Base-by-base conservation (phyloP, 2,329 filamentous ascomycete genomes). In the Apiospora pterosperma region DNA sequence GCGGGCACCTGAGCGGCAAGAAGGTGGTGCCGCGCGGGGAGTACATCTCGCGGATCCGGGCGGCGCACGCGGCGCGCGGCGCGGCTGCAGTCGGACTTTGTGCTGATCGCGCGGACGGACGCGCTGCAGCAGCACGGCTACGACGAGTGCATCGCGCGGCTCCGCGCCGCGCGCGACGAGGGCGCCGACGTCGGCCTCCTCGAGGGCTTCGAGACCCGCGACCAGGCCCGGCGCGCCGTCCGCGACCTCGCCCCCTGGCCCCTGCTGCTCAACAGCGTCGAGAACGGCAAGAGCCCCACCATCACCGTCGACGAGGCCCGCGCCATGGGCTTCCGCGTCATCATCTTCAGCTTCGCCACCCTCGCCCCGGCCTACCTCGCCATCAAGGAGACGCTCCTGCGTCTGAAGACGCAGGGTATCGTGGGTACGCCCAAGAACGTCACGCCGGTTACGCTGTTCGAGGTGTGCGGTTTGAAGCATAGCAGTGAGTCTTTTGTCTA, bases 31-130 rank as follows among this genome's bases (percentile, higher is more conserved):
- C 76, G 1, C 66, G 73, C 0, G 80, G 83, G 0, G 81, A 81
- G 23, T 90, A 81, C 68, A 72, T 81, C n/a, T 74, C 79, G n/a
- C 80, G 88, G 0, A 86, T 90, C 69, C 78, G 82, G 0, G 87
- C 88, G 0, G 86, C 86, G 0, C 78, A 76, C 14, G 76, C 79
- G 8, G 84, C 86, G 1, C 78, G 86, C 3, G 74, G n/a, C 80
- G 25, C 76, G 78, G 21, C 72, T 83, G 36, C 77, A 78, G 12
- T 80, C 80, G 19, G 87, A 90, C 67, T 87, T 90, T 41, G 81
- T 90, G 34, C 81, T 90, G 63, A 90, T 91, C 64, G 88, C 87
- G 1, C 80, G 88, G 12, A 90, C 88, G 0, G 88, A 90, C 69
- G 84, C 88, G 1, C 75, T 88, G 4, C 85, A 87, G 66, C 76